phyloP scores from a whole-genome alignment of 2,329 filamentous ascomycete genomes.

The Phoma sp. region DNA sequence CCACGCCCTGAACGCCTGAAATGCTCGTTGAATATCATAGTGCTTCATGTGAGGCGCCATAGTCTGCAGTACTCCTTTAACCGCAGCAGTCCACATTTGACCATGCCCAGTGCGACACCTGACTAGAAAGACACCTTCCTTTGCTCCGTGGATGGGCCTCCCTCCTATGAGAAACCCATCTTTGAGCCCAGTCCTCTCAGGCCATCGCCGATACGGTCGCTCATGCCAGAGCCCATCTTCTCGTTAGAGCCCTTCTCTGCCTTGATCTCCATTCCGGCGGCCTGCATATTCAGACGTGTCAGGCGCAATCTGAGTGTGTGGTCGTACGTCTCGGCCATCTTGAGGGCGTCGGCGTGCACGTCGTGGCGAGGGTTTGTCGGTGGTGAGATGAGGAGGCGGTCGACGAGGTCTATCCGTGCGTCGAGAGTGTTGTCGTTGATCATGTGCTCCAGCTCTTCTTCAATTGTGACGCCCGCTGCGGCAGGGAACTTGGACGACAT shows the following conservation, averaged over 20 bases:
- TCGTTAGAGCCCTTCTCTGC: constrained; percentile 31
- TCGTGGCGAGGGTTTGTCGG: constrained; percentile 70
- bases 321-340: constrained; percentile 74
- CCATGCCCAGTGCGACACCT: too few species aligned
- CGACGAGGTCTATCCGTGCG: constrained; percentile 84
- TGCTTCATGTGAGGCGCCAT: neutral
- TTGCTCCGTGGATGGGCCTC: neutral
- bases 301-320: constrained; percentile 78
- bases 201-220: constrained; percentile 35
- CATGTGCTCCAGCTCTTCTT: constrained; percentile 78
- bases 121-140: neutral
- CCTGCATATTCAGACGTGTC: constrained; percentile 76
- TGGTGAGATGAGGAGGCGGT: constrained; percentile 77
- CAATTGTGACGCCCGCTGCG: constrained; percentile 59
- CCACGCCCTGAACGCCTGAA: constrained; percentile 16
- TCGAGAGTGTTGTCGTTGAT: constrained; percentile 76
- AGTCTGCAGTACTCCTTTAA: too few species aligned
- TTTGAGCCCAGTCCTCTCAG: constrained; percentile 39
- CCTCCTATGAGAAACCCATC: constrained; percentile 37
- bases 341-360: constrained; percentile 74
- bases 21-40: constrained; percentile 6
- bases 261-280: constrained; percentile 75
- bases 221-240: constrained; percentile 21
- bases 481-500: constrained; percentile 79
- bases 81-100: too few species aligned